Conservation (phyloP, 2,329 filamentous ascomycete species). For the Calonectria montana region DNA sequence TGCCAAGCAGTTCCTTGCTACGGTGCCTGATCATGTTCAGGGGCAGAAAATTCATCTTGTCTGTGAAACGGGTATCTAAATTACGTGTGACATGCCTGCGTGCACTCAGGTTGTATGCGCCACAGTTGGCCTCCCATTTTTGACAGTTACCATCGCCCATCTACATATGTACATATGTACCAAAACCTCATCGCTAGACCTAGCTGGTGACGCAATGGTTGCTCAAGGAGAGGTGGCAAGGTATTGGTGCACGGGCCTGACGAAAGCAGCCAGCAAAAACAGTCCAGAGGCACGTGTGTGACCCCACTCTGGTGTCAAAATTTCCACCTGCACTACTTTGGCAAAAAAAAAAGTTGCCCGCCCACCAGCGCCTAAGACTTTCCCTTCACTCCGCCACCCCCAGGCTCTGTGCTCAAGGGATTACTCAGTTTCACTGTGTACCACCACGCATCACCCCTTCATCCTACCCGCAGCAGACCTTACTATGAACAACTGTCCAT, state of each 20-base stretch:
- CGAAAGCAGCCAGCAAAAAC: constrained; percentile 27
- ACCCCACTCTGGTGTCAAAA: constrained; percentile 43
- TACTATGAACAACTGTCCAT: constrained; percentile 43
- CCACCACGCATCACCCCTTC: neutral
- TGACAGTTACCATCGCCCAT: neutral
- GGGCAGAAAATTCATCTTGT: neutral
- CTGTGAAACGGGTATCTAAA: neutral
- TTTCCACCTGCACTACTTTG: constrained; percentile 30
- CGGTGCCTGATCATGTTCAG: neutral
- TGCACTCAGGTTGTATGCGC: constrained; percentile 7
- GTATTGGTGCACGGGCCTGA: constrained; percentile 24
- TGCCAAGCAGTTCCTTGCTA: neutral
- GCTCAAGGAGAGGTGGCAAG: neutral
- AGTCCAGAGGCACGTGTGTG: constrained; percentile 43
- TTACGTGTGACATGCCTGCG: neutral
- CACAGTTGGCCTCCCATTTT: neutral
- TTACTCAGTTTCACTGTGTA: neutral
- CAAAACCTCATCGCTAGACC: neutral
- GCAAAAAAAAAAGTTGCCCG: constrained; percentile 38
- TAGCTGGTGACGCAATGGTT: constrained; percentile 20
- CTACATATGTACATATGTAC: neutral
- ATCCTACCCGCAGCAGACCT: constrained; percentile 12
- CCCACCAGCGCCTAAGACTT: constrained; percentile 31
- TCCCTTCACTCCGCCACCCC: constrained; percentile 25
- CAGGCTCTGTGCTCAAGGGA: constrained; percentile 8